Percentiles rank a stretch among this genome's conserved stretches.
phyloP scores from a whole-genome alignment of 225 moss, liverwort and hornwort species.

The Rhytidiadelphus loreus region DNA sequence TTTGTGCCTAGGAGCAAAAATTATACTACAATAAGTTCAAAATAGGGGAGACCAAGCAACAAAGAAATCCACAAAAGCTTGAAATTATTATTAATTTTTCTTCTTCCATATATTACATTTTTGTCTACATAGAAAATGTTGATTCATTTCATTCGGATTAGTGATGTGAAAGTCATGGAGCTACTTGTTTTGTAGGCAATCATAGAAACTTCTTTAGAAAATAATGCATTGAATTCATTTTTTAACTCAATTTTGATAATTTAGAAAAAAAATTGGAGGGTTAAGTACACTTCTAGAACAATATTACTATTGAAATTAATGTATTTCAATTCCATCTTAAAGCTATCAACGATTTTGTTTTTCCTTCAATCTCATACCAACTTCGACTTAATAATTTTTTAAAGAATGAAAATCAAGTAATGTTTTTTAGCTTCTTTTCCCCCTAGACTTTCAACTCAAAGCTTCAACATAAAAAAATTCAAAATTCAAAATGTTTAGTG shows the following conservation, averaged over 20 bases:
- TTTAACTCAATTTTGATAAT: background rate
- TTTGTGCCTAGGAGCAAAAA: background rate
- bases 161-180: background rate
- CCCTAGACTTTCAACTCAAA: background rate
- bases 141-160: background rate
- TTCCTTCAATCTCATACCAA: background rate
- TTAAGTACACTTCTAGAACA: background rate
- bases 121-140: background rate
- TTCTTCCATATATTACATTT: rapidly evolving
- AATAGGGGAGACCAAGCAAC: rapidly evolving
- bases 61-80: background rate
- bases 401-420: background rate
- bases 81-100: background rate
- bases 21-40: background rate
- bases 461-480: background rate
- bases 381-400: no score
- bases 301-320: rapidly evolving
- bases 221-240: rapidly evolving
- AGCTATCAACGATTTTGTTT: background rate
- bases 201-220: background rate
- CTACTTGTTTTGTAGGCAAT: background rate
- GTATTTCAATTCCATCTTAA: background rate
- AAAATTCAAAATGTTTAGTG: background rate
- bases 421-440: rapidly evolving
- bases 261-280: rapidly evolving